These are phyloP conservation scores for Mortierella claussenii DNA, from an alignment of 192 early-diverging fungal genomes.

Conservation along the genomic window DNA sequence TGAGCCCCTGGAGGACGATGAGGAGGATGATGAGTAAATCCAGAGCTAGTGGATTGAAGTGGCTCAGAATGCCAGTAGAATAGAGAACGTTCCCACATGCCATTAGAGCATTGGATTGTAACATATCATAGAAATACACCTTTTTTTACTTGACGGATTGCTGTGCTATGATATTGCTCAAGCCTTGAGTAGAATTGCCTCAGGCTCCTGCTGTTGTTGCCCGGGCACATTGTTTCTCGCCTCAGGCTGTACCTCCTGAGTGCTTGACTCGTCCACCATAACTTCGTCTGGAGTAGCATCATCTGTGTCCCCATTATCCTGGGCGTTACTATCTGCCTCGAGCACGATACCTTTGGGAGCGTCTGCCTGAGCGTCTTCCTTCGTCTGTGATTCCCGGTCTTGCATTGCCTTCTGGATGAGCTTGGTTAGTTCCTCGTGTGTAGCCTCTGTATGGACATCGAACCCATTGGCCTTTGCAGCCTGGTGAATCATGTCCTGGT, in stretches of 20 bases:
- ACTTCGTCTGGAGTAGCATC: not conserved
- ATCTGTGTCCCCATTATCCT: not conserved
- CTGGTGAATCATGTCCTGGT: not conserved
- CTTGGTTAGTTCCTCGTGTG: not conserved
- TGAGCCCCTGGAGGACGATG: constrained; percentile 70
- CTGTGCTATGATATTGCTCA: too few relatives aligned
- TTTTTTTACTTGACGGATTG: too few relatives aligned
- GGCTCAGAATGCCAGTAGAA: not conserved
- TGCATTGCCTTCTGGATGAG: not conserved
- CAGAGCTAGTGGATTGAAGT: not conserved
- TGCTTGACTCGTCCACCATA: not conserved
- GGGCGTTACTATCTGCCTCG: not conserved
- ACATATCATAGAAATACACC: constrained; percentile 13
- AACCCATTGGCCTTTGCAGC: not conserved
- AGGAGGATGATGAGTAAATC: constrained; percentile 65
- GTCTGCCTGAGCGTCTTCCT: not conserved
- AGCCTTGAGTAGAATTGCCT: too few relatives aligned
- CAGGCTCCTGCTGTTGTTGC: too few relatives aligned
- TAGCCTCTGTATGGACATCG: not conserved
- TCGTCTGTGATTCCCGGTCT: not conserved
- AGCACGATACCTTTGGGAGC: too few relatives aligned
- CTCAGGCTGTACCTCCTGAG: too few relatives aligned
- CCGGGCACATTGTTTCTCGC: too few relatives aligned
- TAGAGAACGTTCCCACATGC: constrained; percentile 2
- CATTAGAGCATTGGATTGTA: constrained; percentile 13